Evolutionary conservation across 2,329 filamentous ascomycete genomes (phyloP).

Genomic region (Fusarium sp.): DNA sequence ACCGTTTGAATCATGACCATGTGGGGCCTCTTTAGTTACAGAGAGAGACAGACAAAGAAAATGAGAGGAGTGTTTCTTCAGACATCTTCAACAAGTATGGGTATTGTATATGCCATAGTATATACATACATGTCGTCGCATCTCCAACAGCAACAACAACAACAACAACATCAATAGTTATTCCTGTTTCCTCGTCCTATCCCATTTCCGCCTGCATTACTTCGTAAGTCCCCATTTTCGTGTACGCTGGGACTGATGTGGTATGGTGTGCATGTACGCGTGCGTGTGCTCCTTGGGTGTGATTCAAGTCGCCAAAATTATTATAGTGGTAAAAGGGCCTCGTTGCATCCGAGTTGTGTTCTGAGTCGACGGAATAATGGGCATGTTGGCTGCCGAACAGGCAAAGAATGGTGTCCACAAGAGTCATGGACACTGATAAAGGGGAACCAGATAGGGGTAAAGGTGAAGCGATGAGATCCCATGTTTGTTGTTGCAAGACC

Average conservation of each 20-base stretch:
- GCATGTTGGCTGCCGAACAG: not conserved
- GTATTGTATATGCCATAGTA: conserved; percentile 37
- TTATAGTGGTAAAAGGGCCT: conserved; percentile 8
- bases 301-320: conserved; percentile 8
- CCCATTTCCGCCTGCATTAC: conserved; percentile 31
- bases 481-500: not conserved
- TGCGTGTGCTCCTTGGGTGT: conserved; percentile 9
- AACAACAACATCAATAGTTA: conserved; percentile 9
- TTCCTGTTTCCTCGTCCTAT: conserved; percentile 6
- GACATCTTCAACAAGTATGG: conserved; percentile 34
- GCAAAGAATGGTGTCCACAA: not conserved
- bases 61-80: conserved; percentile 1
- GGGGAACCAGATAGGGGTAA: not conserved
- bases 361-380: not conserved
- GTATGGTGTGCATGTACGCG: conserved; percentile 16
- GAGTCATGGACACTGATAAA: conserved; percentile 4
- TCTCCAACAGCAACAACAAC: conserved; percentile 14
- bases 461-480: conserved; percentile 5
- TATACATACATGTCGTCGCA: conserved; percentile 14
- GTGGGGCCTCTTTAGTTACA: not conserved
- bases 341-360: conserved; percentile 11
- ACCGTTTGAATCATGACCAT: not conserved
- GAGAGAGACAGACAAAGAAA: not conserved
- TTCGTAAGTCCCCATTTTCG: conserved; percentile 32
- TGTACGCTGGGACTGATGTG: conserved; percentile 23